Percentiles rank a stretch among this genome's conserved stretches.
phyloP scores from a whole-genome alignment of 2,329 filamentous ascomycete species.

The Colletotrichum sp. region DNA sequence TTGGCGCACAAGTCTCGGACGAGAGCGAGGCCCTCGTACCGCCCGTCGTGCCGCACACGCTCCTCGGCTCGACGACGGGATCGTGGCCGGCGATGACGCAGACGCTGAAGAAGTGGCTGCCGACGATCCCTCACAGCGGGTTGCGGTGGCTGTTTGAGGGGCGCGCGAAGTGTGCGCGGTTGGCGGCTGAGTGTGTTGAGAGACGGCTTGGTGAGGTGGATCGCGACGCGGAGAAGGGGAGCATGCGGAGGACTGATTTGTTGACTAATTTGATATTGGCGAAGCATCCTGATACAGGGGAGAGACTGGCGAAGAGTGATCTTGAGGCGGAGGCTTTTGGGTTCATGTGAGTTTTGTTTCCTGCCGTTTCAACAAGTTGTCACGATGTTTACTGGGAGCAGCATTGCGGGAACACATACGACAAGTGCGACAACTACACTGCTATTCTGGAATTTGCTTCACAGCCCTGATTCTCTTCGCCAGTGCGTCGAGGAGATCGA shows the following conservation, averaged over 20 bases:
- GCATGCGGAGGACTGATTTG: conserved; percentile 31
- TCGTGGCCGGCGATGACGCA: conserved; percentile 29
- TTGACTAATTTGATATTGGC: conserved; percentile 40
- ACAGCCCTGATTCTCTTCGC: background rate
- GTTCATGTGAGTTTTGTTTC: conserved; percentile 31
- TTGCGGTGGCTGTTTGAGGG: conserved; percentile 26
- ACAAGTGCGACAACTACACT: background rate
- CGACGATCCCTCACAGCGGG: conserved; percentile 22
- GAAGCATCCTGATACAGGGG: conserved; percentile 38
- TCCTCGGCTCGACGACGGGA: conserved; percentile 32
- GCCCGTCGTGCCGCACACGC: conserved; percentile 35
- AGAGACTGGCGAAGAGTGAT: conserved; percentile 30
- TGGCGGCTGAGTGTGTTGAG: conserved; percentile 25
- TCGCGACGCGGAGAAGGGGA: background rate
- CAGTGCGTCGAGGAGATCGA: background rate
- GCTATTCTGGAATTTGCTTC: background rate
- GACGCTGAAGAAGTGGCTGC: conserved; percentile 29
- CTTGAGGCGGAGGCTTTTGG: conserved; percentile 40
- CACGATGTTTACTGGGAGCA: background rate
- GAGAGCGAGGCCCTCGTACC: conserved; percentile 32
- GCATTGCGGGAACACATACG: conserved; percentile 2
- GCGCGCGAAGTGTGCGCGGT: conserved; percentile 20
- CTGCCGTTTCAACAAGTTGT: no score
- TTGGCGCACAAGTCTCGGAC: conserved; percentile 29
- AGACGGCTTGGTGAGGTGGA: conserved; percentile 9